Evolutionary conservation across 805 yeast species (phyloP), one percentile per base, ranked within the genome.

Genomic region (Yarrowia sp.): DNA sequence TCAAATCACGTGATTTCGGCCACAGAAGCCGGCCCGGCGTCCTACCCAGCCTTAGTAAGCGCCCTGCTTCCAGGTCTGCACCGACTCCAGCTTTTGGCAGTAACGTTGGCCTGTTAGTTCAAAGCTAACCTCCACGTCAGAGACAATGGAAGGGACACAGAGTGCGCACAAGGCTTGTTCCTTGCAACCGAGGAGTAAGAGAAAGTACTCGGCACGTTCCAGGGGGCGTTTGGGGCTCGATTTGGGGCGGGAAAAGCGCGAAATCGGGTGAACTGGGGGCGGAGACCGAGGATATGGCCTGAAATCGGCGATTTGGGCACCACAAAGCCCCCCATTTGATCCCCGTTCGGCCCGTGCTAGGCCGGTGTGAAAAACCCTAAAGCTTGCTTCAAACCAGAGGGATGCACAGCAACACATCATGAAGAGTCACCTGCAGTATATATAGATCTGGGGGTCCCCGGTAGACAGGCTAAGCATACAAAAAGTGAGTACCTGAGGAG

Each of bases 331-430:
- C 12, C 7, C 6, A 9, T 13, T 3, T 4, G 9, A 6, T n/a
- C 38, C 63, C 63, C 63, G 49, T 42, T 55, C 64, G 64, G 64
- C 64, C 50, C 64, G 40, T 12, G 44, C 10, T 5, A 39, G 24
- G 38, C 61, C 61, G 46, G 61, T 58, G 64, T 58, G 64, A 58
- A 58, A 58, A 58, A 58, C 64, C 50, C 64, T 58, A 58, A 58
- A 58, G 64, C 50, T 58, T 58, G 50, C 61, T 55, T n/a, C 46
- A 39, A 24, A 55, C 61, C 46, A 39, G 30, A 55, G 38, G 61
- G 42, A 58, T 34, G 50, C 50, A 58, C 64, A 58, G 64, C 64
- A 58, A 42, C 64, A 42, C 50, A 19, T 58, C 33, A 5, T 10
- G 17, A 58, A 58, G 64, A 58, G 64, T 58, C 64, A 63, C 33